These are phyloP conservation scores for Bidens hawaiensis DNA, from an alignment of 140 eudicot genomes.

Conservation along the genomic window DNA sequence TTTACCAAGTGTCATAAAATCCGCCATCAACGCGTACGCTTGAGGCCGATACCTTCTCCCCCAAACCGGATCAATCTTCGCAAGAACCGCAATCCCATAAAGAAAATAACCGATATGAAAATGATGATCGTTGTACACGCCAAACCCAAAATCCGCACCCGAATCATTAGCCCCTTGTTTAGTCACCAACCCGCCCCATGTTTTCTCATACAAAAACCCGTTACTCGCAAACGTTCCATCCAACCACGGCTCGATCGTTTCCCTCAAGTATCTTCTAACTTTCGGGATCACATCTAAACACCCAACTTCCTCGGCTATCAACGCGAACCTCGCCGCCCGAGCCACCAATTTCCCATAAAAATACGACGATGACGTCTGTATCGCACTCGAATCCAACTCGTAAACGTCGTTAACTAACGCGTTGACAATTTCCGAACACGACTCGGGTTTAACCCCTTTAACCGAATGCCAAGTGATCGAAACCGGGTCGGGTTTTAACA, in stretches of 20 bases:
- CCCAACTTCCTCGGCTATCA: conserved; percentile 83
- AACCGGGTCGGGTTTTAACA: conserved; percentile 66
- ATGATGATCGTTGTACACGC: conserved; percentile 83
- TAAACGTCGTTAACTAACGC: conserved; percentile 70
- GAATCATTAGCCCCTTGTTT: conserved; percentile 69
- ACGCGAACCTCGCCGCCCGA: conserved; percentile 84
- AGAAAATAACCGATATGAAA: conserved; percentile 84
- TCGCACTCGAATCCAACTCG: conserved; percentile 35
- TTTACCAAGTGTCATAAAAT: conserved; percentile 72
- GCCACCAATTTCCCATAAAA: conserved; percentile 86
- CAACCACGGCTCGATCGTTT: conserved; percentile 82
- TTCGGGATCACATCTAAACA: conserved; percentile 59
- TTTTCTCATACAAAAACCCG: conserved; percentile 69
- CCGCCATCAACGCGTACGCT: conserved; percentile 83
- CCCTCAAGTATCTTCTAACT: conserved; percentile 66
- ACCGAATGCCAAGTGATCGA: conserved; percentile 91
- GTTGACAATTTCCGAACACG: conserved; percentile 36
- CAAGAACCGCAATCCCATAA: conserved; percentile 82
- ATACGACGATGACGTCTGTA: conserved; percentile 70
- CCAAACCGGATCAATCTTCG: conserved; percentile 81
- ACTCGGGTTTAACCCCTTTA: conserved; percentile 48
- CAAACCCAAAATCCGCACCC: conserved; percentile 88
- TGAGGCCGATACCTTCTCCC: conserved; percentile 74
- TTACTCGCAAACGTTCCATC: conserved; percentile 71
- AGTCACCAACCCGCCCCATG: conserved; percentile 89